Evolutionary conservation across 768 basidiomycete genomes (phyloP), one percentile per base, ranked within the genome.

Genomic region (Sporobolomyces roseus): DNA sequence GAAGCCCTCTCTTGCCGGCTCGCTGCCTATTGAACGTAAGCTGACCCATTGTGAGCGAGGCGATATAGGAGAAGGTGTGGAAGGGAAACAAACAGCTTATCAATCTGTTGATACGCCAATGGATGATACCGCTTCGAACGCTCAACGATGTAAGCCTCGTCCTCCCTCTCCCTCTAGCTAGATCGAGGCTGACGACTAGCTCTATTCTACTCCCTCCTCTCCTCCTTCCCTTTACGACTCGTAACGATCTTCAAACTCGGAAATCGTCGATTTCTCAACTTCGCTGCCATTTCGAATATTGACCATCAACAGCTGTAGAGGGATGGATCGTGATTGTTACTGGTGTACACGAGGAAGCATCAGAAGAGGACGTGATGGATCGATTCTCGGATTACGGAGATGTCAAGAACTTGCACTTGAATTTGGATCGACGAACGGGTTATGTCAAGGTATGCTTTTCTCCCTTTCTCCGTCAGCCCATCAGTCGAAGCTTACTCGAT

Each of bases 301-400:
- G 33, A 38, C 23, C n/a, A n/a, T 53, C 55, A 43, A 2, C 75
- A 99, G 94, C 94, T 59, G 92, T 99, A 16, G 94, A 99, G 79
- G 94, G 94, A 54, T 99, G 94, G 93, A 97, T 99, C 63, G 90
- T 99, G 51, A 83, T 98, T 61, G 91, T 94, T 58, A 96, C 92
- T 41, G 90, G 90, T 72, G 90, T 99, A 10, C 94, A 99, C 77
- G 96, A 98, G 79, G 96, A 99, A 78, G 90, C 96, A 9, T 93
- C 92, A 0, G 96, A 99, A 77, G 96, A 99, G 77, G 96, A 99
- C 74, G 83, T 99, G 19, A 88, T 85, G 50, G 96, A 99, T 82
- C 91, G 93, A 77, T 99, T 99, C 78, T 88, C 87, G 43, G 96
- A 98, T 73, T 98, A 85, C 75, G 96, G 96, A 61, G 92, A 96